A percentile compares a stretch with the other conserved stretches of the same genome.
phyloP scores from a whole-genome alignment of 2,329 filamentous ascomycete species.

The Talaromyces sp. region DNA sequence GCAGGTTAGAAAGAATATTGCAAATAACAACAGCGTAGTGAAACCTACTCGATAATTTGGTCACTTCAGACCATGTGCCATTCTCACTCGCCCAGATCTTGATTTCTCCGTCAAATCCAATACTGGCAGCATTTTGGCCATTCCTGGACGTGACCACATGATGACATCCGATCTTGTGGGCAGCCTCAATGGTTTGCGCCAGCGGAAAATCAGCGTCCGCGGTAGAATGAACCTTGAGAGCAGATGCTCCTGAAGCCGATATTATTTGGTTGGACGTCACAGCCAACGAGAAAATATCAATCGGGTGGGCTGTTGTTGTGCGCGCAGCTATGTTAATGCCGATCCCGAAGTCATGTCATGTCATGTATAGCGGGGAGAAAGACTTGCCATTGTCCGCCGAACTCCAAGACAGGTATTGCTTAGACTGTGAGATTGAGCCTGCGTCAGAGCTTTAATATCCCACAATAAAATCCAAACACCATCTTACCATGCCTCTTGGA shows the following conservation, averaged over 20 bases:
- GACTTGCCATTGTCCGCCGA: slow-evolving; percentile 75
- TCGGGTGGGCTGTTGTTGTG: slow-evolving; percentile 65
- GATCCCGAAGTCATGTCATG: background rate
- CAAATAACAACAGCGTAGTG: background rate
- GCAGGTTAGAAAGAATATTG: background rate
- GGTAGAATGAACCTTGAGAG: slow-evolving; percentile 74
- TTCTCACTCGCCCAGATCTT: slow-evolving; percentile 69
- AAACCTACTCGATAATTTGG: slow-evolving; percentile 37
- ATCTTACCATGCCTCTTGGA: slow-evolving; percentile 18
- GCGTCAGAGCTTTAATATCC: slow-evolving; percentile 12
- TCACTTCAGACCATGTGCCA: slow-evolving; percentile 49
- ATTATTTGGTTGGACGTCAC: slow-evolving; percentile 68
- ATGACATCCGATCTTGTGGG: slow-evolving; percentile 85
- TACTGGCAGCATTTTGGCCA: slow-evolving; percentile 69
- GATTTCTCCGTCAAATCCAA: slow-evolving; percentile 83
- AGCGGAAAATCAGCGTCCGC: slow-evolving; percentile 66
- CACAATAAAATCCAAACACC: background rate
- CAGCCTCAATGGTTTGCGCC: slow-evolving; percentile 69
- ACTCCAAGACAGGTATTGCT: slow-evolving; percentile 94
- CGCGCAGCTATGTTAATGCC: slow-evolving; percentile 12
- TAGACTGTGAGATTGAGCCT: slow-evolving; percentile 61
- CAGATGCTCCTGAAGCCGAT: slow-evolving; percentile 78
- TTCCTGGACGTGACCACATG: slow-evolving; percentile 69
- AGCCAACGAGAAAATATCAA: slow-evolving; percentile 78
- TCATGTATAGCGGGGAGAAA: background rate